These are phyloP conservation scores for Jaminaea rosea DNA, from an alignment of 1,284 basidiomycete genomes.

Conservation along the genomic window DNA sequence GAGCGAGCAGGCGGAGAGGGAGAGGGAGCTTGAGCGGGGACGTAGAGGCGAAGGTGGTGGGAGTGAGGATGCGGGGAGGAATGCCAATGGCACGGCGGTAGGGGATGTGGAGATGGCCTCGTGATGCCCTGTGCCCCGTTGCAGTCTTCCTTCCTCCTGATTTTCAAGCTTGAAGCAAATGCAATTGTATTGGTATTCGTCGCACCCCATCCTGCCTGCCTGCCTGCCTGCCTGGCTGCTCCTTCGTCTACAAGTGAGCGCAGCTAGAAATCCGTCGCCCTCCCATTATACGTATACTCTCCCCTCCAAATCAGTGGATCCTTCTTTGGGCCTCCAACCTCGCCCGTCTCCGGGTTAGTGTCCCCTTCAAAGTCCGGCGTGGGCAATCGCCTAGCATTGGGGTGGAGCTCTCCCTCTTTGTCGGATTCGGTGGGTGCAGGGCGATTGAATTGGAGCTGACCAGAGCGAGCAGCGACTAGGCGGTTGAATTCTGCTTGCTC, in stretches of 20 bases:
- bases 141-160: too few species aligned
- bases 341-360: constrained; percentile 54
- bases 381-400: constrained; percentile 46
- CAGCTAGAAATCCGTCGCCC: constrained; percentile 45
- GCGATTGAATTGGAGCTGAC: constrained; percentile 22
- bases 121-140: too few species aligned
- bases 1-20: background rate
- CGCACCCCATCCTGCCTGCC: background rate
- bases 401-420: constrained; percentile 31
- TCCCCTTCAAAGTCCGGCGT: constrained; percentile 53
- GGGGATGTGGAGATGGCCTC: constrained; percentile 21
- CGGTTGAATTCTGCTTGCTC: constrained; percentile 49
- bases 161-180: too few species aligned
- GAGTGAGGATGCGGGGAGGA: too few species aligned
- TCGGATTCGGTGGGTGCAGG: background rate
- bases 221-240: background rate
- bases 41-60: background rate
- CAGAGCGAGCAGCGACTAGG: constrained; percentile 42
- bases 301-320: constrained; percentile 51
- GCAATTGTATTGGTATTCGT: too few species aligned
- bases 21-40: background rate
- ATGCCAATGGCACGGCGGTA: constrained; percentile 16
- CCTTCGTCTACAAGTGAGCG: too few species aligned
- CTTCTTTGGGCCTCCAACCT: constrained; percentile 54
- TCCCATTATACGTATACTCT: constrained; percentile 46